These are phyloP conservation scores for Suillus decipiens DNA, from an alignment of 768 basidiomycete genomes.

Conservation along the genomic window DNA sequence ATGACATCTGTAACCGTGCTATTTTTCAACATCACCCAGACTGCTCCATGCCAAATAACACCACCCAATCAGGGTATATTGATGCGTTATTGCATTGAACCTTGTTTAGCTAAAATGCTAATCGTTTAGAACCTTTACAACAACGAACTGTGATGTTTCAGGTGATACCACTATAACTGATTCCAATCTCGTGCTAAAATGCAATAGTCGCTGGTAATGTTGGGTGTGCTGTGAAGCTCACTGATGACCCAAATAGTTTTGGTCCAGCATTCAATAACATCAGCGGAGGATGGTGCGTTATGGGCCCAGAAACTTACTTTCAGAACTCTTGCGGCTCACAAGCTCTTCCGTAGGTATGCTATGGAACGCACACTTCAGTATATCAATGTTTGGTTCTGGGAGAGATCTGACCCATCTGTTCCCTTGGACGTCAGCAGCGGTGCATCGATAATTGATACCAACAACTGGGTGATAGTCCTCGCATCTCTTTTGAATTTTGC, in stretches of 20 bases:
- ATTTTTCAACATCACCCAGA: too few relatives aligned
- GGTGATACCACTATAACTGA: neutral
- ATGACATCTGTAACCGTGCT: too few relatives aligned
- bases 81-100: neutral
- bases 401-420: conserved; percentile 27
- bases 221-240: conserved; percentile 25
- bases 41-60: too few relatives aligned
- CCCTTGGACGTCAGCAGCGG: conserved; percentile 29
- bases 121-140: neutral
- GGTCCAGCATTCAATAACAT: conserved; percentile 31
- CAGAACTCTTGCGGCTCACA: conserved; percentile 7
- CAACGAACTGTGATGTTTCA: conserved; percentile 17
- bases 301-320: neutral
- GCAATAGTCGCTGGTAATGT: conserved; percentile 13
- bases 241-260: conserved; percentile 19
- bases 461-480: conserved; percentile 31
- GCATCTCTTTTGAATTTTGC: neutral
- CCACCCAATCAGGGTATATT: too few relatives aligned
- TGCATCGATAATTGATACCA: conserved; percentile 23
- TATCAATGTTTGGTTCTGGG: conserved; percentile 49
- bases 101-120: neutral
- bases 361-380: conserved; percentile 34
- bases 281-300: conserved; percentile 41
- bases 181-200: neutral
- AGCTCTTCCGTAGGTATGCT: conserved; percentile 39